phyloP scores from a whole-genome alignment of 2,329 filamentous ascomycete species.

The Trichoderma koningiopsis region DNA sequence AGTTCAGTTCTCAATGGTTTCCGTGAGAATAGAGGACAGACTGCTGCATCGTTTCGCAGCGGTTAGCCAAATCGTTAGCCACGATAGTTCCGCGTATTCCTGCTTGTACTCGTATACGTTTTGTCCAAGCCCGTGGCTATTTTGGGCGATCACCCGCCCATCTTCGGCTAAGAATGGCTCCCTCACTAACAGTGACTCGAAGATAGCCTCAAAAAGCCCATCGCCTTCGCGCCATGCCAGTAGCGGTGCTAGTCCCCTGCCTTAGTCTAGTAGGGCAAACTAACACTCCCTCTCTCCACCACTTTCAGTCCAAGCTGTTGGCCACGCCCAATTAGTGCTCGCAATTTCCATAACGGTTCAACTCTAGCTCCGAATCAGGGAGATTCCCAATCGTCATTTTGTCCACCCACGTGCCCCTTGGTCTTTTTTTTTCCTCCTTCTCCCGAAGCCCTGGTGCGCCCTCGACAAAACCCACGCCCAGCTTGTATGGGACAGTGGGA shows the following conservation, averaged over 20 bases:
- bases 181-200: conserved; percentile 4
- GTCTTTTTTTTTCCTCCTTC: background rate
- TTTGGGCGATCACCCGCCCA: conserved; percentile 24
- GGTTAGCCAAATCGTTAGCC: background rate
- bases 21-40: background rate
- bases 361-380: conserved; percentile 13
- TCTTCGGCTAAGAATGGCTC: conserved; percentile 19
- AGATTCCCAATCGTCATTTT: conserved; percentile 2
- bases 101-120: background rate
- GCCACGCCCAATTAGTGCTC: background rate
- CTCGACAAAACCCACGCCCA: background rate
- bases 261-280: conserved; percentile 3
- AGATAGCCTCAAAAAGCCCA: conserved; percentile 15
- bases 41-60: background rate
- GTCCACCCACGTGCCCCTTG: conserved; percentile 12
- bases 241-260: conserved; percentile 6
- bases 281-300: conserved; percentile 11
- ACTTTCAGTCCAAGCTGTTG: background rate
- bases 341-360: conserved; percentile 16
- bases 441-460: conserved; percentile 17
- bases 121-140: background rate
- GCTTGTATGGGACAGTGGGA: conserved; percentile 7
- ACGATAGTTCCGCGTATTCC: background rate
- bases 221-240: conserved; percentile 14
- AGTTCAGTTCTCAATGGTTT: background rate